These are phyloP conservation scores for Allium sativum DNA, from an alignment of 106 monocot species.

Conservation along the genomic window DNA sequence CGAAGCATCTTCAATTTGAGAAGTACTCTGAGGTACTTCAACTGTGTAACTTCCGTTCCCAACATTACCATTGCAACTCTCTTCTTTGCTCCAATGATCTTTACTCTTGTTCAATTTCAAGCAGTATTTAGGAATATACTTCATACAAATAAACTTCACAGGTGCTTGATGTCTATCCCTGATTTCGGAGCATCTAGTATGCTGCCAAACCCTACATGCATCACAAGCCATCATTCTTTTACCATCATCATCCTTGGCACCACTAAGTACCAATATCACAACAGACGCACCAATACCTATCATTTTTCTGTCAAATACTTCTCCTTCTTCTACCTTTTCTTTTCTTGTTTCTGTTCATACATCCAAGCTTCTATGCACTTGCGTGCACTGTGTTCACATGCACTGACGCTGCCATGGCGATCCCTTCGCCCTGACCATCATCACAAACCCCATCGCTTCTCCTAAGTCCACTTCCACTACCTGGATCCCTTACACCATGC, in stretches of 20 bases:
- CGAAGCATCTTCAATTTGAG: neutral
- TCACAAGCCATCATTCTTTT: constrained; percentile 89
- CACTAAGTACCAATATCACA: too few relatives aligned
- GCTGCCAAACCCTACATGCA: constrained; percentile 68
- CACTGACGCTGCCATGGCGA: too few relatives aligned
- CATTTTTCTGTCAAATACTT: too few relatives aligned
- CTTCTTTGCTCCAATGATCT: neutral
- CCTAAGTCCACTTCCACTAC: too few relatives aligned
- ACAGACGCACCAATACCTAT: too few relatives aligned
- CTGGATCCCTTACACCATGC: too few relatives aligned
- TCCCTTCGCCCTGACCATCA: too few relatives aligned
- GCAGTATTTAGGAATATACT: constrained; percentile 15
- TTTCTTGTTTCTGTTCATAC: too few relatives aligned
- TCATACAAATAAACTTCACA: constrained; percentile 45
- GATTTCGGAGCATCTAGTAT: constrained; percentile 72
- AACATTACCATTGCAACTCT: neutral
- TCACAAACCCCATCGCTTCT: too few relatives aligned
- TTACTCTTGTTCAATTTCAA: neutral
- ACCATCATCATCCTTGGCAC: constrained; percentile 82
- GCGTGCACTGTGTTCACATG: too few relatives aligned
- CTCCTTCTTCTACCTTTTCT: too few relatives aligned
- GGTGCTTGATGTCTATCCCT: constrained; percentile 48
- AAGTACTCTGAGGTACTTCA: neutral
- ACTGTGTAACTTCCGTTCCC: neutral
- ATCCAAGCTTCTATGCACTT: too few relatives aligned